Conservation (phyloP, 139 green algal species). For the Eudorina sp. region DNA sequence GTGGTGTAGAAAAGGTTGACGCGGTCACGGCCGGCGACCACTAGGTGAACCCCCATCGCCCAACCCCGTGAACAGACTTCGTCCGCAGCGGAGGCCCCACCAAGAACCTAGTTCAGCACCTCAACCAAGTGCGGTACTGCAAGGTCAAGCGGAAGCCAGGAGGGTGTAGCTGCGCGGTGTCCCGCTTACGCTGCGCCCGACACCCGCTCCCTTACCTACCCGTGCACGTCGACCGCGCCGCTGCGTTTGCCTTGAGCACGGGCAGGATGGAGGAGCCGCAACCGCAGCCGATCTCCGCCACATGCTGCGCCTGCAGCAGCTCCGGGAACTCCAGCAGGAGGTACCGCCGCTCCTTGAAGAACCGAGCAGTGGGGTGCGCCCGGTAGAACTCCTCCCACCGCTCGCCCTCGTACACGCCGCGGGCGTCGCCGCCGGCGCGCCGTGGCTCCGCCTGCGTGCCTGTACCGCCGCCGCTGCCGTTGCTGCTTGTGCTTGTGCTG, state of each 20-base stretch:
- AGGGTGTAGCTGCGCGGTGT: too few relatives aligned
- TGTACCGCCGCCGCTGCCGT: neutral
- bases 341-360: slow-evolving; percentile 85
- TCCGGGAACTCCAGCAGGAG: slow-evolving; percentile 80
- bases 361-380: slow-evolving; percentile 70
- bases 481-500: slow-evolving; percentile 9
- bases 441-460: too few relatives aligned
- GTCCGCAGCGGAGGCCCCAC: too few relatives aligned
- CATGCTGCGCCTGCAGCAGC: slow-evolving; percentile 57
- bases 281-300: slow-evolving; percentile 83
- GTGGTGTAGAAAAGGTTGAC: too few relatives aligned
- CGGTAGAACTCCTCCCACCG: slow-evolving; percentile 82
- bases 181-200: too few relatives aligned
- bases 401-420: slow-evolving; percentile 4
- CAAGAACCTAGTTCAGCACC: too few relatives aligned
- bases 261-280: slow-evolving; percentile 80
- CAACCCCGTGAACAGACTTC: too few relatives aligned
- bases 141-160: too few relatives aligned
- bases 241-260: slow-evolving; percentile 72
- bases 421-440: neutral
- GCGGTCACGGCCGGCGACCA: too few relatives aligned
- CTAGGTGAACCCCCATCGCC: too few relatives aligned
- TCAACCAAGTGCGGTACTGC: too few relatives aligned
- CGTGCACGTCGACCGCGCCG: slow-evolving; percentile 57
- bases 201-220: neutral